phyloP scores from a whole-genome alignment of 306 rosid genomes.

The Lathyrus tuberosus region DNA sequence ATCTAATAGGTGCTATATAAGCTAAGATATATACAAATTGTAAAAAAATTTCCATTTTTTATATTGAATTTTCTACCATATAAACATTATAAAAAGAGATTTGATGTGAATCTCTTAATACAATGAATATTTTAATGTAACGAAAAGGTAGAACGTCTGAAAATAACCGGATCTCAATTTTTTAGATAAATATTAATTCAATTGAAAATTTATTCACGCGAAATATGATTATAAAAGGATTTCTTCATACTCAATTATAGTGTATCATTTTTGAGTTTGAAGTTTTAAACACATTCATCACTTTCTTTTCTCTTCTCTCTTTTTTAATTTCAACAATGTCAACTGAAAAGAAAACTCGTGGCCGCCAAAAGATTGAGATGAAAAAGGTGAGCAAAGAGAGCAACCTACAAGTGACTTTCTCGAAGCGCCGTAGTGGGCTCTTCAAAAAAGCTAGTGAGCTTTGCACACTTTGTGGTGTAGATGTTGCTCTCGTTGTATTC shows the following conservation, averaged over 20 bases:
- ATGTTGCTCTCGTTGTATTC: conserved; percentile 43
- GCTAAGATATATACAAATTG: neutral
- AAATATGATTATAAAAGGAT: conserved; percentile 27
- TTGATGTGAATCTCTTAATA: neutral
- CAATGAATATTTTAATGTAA: neutral
- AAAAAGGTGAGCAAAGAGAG: conserved; percentile 48
- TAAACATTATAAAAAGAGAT: neutral
- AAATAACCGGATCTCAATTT: no score
- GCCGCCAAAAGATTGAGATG: conserved; percentile 45
- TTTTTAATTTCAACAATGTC: conserved; percentile 21
- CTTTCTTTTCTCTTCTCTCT: no score
- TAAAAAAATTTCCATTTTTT: neutral
- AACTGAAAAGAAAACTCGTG: neutral
- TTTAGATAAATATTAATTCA: no score
- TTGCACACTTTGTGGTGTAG: conserved; percentile 41
- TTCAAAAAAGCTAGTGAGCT: conserved; percentile 57
- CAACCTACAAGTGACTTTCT: conserved; percentile 47
- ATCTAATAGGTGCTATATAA: neutral
- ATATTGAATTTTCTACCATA: conserved; percentile 22
- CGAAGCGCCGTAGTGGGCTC: conserved; percentile 48
- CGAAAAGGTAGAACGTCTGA: neutral
- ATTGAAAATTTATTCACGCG: neutral
- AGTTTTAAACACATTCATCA: neutral
- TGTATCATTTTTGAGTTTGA: neutral
- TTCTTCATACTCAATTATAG: neutral